A percentile compares a stretch with the other conserved stretches of the same genome.
These are phyloP conservation scores for Luzula sylvatica DNA, from an alignment of 176 grass and related monocot species.

Conservation along the genomic window DNA sequence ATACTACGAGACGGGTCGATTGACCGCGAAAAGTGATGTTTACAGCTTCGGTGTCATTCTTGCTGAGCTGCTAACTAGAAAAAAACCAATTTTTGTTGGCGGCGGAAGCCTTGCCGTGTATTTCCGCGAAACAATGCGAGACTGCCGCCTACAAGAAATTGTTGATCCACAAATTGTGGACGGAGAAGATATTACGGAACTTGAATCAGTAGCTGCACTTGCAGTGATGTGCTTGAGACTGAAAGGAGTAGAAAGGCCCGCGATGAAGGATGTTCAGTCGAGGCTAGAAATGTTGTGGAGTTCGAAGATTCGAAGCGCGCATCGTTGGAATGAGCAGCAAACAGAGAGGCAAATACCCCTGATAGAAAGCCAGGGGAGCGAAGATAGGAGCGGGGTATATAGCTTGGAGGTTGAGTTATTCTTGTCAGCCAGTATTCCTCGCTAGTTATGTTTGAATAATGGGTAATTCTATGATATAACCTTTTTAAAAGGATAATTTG, in stretches of 20 bases:
- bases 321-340: no score
- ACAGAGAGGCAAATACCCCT: no score
- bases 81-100: not conserved
- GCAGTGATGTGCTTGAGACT: not conserved
- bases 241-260: not conserved
- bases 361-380: no score
- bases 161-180: constrained; percentile 12
- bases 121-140: not conserved
- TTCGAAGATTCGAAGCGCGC: not conserved
- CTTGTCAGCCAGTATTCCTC: no score
- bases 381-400: no score
- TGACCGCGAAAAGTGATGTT: constrained; percentile 29
- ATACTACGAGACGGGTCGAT: constrained; percentile 15
- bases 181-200: not conserved
- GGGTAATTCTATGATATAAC: no score
- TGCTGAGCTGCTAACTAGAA: constrained; percentile 4
- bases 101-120: not conserved
- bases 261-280: not conserved
- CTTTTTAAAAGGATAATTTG: no score
- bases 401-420: no score
- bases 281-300: not conserved
- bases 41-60: constrained; percentile 27
- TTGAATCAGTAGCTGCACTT: not conserved
- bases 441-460: no score
- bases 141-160: not conserved